Evolutionary conservation across 192 early-diverging fungal genomes (phyloP).

Genomic region (Phycomyces nitens): DNA sequence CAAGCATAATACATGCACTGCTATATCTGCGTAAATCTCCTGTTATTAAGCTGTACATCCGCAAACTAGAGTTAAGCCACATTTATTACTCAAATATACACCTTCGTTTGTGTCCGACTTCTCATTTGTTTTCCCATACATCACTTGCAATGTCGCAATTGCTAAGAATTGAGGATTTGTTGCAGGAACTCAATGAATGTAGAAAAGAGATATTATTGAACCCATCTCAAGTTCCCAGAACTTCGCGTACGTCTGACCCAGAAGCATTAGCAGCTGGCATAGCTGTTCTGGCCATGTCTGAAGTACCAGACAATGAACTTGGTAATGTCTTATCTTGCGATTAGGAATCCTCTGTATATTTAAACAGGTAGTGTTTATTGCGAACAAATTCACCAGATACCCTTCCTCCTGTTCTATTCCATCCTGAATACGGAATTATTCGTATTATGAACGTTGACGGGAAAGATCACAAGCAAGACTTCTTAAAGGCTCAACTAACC

Average conservation of each 20-base stretch:
- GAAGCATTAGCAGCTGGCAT: slow-evolving; percentile 18
- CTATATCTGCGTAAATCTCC: too few relatives aligned
- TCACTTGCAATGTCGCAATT: slow-evolving; percentile 9
- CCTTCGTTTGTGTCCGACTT: too few relatives aligned
- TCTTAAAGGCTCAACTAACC: background rate
- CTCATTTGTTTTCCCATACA: too few relatives aligned
- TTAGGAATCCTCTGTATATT: background rate
- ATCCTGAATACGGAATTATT: background rate
- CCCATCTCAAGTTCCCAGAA: background rate
- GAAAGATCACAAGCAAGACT: slow-evolving; percentile 23
- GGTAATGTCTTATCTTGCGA: slow-evolving; percentile 13
- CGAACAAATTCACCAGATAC: background rate
- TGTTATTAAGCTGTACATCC: too few relatives aligned
- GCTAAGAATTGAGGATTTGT: background rate
- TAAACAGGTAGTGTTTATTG: background rate
- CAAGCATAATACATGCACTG: too few relatives aligned
- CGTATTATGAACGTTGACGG: slow-evolving; percentile 20
- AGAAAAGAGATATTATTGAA: background rate
- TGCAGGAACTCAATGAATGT: slow-evolving; percentile 19
- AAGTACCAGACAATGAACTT: slow-evolving; percentile 24
- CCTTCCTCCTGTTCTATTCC: background rate
- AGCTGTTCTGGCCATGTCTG: slow-evolving; percentile 13
- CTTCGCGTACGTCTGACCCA: background rate
- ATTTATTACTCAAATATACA: too few relatives aligned
- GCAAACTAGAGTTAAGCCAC: too few relatives aligned